Base-by-base conservation (phyloP, 768 basidiomycete genomes). In the Macrocybe gigantea region DNA sequence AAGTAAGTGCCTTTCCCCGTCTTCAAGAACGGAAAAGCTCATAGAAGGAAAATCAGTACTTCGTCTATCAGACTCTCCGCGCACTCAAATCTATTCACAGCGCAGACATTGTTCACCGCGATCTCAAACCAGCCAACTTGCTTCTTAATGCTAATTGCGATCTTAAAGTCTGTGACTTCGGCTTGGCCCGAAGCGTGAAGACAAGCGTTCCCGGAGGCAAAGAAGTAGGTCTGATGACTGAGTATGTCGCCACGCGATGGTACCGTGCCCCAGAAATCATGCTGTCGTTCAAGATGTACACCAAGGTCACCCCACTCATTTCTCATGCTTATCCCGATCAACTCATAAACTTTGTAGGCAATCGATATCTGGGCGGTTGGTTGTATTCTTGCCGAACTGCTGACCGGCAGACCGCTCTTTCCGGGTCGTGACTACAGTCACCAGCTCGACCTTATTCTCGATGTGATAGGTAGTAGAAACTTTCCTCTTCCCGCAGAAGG, bases 241-340 rank as follows among this genome's bases (percentile, higher is more conserved):
- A 93, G 82, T 94, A 94, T 60, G 96, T 99, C 38, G 95, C 96
- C 3, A 98, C 96, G 13, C 79, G 96, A 55, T 99, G 95, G 95
- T 99, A 98, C 61, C 83, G 96, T 36, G 96, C 96, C 0, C 96
- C 96, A 0, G 96, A 99, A 66, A 94, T 99, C 70, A 99, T 98
- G 96, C 75, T 98, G 46, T 96, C 93, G 9, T 98, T 97, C 79
- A 95, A 96, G 65, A 88, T 96, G 66, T 99, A 99, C 70, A 95
- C 93, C 41, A 93, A 93, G 71, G 85, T 34, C 42, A 22, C 4
- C 22, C 22, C 22, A 22, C 22, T 78, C 49, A 44, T 66, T 33
- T 38, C 39, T 30, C 45, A 38, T 46, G 49, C 10, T 37, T 33
- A 43, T 34, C 31, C 30, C 44, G 44, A 49, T 41, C 47, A 40